These are phyloP conservation scores for Drosera spatulata DNA, from an alignment of 179 eudicot genomes.

Conservation along the genomic window DNA sequence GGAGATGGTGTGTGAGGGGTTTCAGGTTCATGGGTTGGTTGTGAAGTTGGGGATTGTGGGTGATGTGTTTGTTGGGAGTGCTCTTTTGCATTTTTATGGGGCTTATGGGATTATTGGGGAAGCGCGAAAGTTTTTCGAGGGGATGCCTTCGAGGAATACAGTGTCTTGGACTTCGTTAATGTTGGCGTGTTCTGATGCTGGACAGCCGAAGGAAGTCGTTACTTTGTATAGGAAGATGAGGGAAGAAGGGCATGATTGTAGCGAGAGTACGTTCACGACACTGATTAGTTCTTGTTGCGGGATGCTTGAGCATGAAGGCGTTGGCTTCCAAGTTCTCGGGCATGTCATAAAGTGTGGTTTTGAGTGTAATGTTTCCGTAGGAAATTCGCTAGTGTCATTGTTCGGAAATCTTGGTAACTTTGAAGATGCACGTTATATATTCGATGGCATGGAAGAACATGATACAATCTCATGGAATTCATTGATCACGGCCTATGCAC, in stretches of 20 bases:
- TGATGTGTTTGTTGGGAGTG: slow-evolving; percentile 50
- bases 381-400: slow-evolving; percentile 56
- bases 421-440: slow-evolving; percentile 39
- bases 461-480: slow-evolving; percentile 83
- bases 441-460: slow-evolving; percentile 42
- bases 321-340: slow-evolving; percentile 55
- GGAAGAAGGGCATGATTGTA: slow-evolving; percentile 31
- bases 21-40: slow-evolving; percentile 48
- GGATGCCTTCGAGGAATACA: slow-evolving; percentile 50
- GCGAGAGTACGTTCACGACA: slow-evolving; percentile 46
- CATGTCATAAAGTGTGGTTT: slow-evolving; percentile 49
- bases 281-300: slow-evolving; percentile 43
- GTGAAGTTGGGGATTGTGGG: slow-evolving; percentile 37
- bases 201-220: slow-evolving; percentile 23
- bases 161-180: slow-evolving; percentile 78
- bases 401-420: slow-evolving; percentile 40
- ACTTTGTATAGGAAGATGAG: slow-evolving; percentile 37
- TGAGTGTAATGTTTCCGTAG: slow-evolving; percentile 47
- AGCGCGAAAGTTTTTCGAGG: slow-evolving; percentile 36
- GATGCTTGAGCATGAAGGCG: slow-evolving; percentile 37
- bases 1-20: slow-evolving; percentile 35
- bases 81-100: slow-evolving; percentile 63
- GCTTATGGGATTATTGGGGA: slow-evolving; percentile 27
- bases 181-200: slow-evolving; percentile 39
- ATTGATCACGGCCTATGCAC: slow-evolving; percentile 45